Percentiles rank a stretch among this genome's conserved stretches.
phyloP scores from a whole-genome alignment of 1,284 basidiomycete genomes.

The Athelia sp. region DNA sequence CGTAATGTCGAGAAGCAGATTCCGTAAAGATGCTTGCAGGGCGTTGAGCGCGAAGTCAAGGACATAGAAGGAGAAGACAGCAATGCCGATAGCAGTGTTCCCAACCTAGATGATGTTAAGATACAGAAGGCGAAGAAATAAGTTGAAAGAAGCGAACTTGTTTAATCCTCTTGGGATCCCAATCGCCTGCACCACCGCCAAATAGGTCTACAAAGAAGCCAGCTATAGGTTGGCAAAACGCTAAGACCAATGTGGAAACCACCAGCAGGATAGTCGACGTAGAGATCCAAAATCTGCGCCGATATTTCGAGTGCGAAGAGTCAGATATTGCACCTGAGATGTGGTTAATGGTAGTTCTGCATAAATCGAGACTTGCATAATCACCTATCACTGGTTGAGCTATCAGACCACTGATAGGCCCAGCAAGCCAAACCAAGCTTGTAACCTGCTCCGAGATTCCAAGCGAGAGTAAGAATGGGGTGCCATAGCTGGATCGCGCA shows the following conservation, averaged over 20 bases:
- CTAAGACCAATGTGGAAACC: slow-evolving; percentile 70
- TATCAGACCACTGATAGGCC: slow-evolving; percentile 89
- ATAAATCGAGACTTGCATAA: slow-evolving; percentile 18
- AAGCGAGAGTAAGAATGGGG: slow-evolving; percentile 86
- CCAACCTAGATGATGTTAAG: slow-evolving; percentile 42
- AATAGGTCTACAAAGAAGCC: slow-evolving; percentile 74
- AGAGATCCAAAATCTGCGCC: slow-evolving; percentile 87
- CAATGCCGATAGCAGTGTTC: slow-evolving; percentile 75
- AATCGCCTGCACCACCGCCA: slow-evolving; percentile 78
- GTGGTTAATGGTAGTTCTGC: slow-evolving; percentile 21
- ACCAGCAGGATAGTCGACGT: slow-evolving; percentile 75
- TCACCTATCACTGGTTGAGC: slow-evolving; percentile 93
- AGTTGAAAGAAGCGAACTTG: slow-evolving; percentile 35
- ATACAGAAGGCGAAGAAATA: slow-evolving; percentile 2
- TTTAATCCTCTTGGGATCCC: slow-evolving; percentile 76
- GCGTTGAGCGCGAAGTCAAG: slow-evolving; percentile 96
- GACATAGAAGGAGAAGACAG: slow-evolving; percentile 89
- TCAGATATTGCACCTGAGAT: slow-evolving; percentile 85
- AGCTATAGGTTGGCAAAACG: slow-evolving; percentile 80
- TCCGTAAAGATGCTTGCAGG: slow-evolving; percentile 88
- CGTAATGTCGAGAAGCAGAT: slow-evolving; percentile 86
- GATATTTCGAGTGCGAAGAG: slow-evolving; percentile 82
- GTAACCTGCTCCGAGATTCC: slow-evolving; percentile 91
- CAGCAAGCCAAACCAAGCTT: slow-evolving; percentile 95
- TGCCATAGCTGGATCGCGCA: slow-evolving; percentile 71